Base-by-base conservation (phyloP, 2,329 filamentous ascomycete species). In the Fusarium sambucinum region DNA sequence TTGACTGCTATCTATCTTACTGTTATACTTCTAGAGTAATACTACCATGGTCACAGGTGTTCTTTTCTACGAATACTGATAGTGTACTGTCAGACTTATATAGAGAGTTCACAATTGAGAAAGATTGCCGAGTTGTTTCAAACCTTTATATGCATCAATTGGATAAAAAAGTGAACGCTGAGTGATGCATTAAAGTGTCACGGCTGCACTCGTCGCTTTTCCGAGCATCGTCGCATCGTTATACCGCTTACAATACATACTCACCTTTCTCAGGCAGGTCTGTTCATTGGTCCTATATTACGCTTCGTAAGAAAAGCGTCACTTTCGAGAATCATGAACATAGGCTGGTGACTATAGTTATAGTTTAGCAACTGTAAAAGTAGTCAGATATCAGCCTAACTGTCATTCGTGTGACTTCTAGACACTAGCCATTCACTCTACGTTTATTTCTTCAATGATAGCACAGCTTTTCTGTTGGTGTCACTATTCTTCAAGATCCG, bases 371-470 rank as follows among this genome's bases (percentile, higher is more conserved):
- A 27, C 23, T 14, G 7, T 6, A 27, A n/a, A 11, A 16, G 16
- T 12, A 27, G 23, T 27, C 10, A 12, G 11, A 12, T 12, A 4
- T 30, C 13, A 16, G 6, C 5, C 9, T 14, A 16, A 17, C 21
- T 19, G 19, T 16, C 9, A 10, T 17, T 25, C 8, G 9, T 7
- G 5, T n/a, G 16, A 4, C 21, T 19, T 37, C 4, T n/a, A 13
- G 23, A n/a, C 2, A 19, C n/a, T 19, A 10, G 4, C 1, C 6
- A 14, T 8, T 29, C 11, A 3, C 17, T 29, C 17, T 3, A 17
- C 3, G 4, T 3, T n/a, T 19, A 13, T n/a, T 29, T 4, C 3
- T 8, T 3, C 13, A 7, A n/a, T 13, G 2, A 13, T n/a, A 11
- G 4, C 4, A 29, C 6, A 14, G 5, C 2, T 29, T 7, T 29